phyloP scores from a whole-genome alignment of 306 rosid species.

The Morella rubra region DNA sequence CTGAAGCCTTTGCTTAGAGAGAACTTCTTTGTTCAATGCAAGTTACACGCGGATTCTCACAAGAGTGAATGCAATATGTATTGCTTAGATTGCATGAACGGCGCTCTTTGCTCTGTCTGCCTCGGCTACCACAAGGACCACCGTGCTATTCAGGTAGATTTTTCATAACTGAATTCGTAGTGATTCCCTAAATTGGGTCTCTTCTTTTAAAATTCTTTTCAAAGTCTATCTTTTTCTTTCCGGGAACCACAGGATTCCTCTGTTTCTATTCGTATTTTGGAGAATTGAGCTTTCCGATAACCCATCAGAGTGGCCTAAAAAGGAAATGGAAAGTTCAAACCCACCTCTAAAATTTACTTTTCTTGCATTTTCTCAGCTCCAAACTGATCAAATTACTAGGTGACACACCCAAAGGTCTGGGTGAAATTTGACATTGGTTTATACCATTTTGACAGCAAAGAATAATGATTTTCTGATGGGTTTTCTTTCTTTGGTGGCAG shows the following conservation, averaged over 20 bases:
- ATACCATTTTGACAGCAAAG: neutral
- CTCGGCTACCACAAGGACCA: conserved; percentile 80
- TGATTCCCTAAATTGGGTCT: conserved; percentile 10
- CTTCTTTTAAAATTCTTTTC: neutral
- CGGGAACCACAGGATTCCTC: conserved; percentile 15
- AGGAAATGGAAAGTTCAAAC: neutral
- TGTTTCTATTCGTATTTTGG: conserved; percentile 10
- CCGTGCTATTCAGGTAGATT: conserved; percentile 77
- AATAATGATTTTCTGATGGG: conserved; percentile 12
- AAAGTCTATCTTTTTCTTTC: conserved; percentile 20
- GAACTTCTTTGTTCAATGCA: conserved; percentile 91
- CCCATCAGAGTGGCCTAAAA: neutral
- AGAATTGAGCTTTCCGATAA: neutral
- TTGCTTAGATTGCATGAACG: conserved; percentile 94
- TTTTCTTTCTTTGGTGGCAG: conserved; percentile 37
- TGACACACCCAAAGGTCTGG: neutral
- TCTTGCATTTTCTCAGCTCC: conserved; percentile 29
- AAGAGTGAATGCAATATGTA: conserved; percentile 98
- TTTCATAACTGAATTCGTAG: neutral
- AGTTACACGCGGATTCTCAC: conserved; percentile 83
- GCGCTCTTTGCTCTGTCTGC: conserved; percentile 92
- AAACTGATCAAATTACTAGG: conserved; percentile 5
- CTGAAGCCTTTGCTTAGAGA: conserved; percentile 82
- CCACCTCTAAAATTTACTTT: neutral
- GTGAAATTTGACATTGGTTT: conserved; percentile 14